Evolutionary conservation across 139 green algal species (phyloP).

Genomic region (Pleodorina starrii): DNA sequence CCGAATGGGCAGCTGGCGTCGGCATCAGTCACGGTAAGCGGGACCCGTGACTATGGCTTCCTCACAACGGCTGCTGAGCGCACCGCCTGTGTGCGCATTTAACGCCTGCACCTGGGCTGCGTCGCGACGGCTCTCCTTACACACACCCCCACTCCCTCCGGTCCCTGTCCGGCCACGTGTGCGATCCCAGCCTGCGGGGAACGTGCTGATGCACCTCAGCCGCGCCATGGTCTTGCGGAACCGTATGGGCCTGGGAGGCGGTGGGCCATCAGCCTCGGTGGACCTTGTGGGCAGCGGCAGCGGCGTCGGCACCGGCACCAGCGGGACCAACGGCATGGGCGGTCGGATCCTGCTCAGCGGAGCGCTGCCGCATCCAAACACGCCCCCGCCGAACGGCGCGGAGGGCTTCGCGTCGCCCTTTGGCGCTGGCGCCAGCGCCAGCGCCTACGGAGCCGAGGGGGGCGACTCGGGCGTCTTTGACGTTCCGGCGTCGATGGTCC

Average conservation of each 20-base stretch:
- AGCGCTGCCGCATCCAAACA: neutral
- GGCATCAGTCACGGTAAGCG: constrained; percentile 8
- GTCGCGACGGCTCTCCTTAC: too few relatives aligned
- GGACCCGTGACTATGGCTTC: too few relatives aligned
- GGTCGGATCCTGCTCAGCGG: neutral
- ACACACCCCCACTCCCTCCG: neutral
- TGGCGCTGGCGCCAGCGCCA: neutral
- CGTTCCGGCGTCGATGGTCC: neutral
- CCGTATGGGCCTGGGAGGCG: neutral
- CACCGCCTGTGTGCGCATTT: too few relatives aligned
- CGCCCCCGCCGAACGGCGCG: neutral
- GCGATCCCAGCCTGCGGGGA: constrained; percentile 6
- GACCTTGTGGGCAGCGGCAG: too few relatives aligned
- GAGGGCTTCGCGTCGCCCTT: neutral
- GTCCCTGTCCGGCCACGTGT: neutral
- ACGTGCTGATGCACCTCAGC: constrained; percentile 9
- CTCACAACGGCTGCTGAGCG: too few relatives aligned
- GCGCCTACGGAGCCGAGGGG: neutral
- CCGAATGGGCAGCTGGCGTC: neutral
- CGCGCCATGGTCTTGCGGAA: constrained; percentile 28
- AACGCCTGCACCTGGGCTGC: too few relatives aligned
- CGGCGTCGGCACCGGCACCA: too few relatives aligned
- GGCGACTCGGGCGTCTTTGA: neutral
- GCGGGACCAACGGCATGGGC: too few relatives aligned
- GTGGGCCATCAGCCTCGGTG: too few relatives aligned